These are phyloP conservation scores for Cruciata laevipes DNA, from an alignment of 257 asterid species.

Conservation along the genomic window DNA sequence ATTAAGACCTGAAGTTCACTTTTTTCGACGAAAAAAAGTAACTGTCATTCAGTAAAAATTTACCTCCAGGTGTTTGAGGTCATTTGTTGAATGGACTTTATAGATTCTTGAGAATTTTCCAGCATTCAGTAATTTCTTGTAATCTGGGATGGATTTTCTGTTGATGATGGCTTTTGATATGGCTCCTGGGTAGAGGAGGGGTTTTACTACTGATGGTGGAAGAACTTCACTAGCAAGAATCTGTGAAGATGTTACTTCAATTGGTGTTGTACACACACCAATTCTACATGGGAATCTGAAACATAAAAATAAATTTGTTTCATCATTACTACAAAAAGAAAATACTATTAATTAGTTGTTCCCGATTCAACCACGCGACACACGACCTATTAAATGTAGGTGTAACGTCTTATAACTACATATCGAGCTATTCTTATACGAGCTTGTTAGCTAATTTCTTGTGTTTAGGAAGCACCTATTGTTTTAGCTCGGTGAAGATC, in stretches of 20 bases:
- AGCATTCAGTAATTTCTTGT: conserved; percentile 24
- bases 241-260: conserved; percentile 43
- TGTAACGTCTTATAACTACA: too few species aligned
- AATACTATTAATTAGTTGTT: neutral
- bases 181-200: conserved; percentile 59
- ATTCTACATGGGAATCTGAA: conserved; percentile 52
- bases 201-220: conserved; percentile 33
- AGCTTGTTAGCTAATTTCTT: too few species aligned
- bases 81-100: conserved; percentile 16
- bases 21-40: neutral
- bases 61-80: conserved; percentile 59
- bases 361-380: too few species aligned
- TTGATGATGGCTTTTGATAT: conserved; percentile 26
- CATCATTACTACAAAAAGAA: neutral
- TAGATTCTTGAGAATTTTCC: conserved; percentile 24
- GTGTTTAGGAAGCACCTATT: too few species aligned
- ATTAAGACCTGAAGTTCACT: neutral
- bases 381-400: too few species aligned
- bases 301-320: neutral
- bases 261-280: conserved; percentile 45
- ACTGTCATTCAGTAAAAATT: neutral
- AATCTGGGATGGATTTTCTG: conserved; percentile 30
- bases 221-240: conserved; percentile 31
- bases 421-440: too few species aligned
- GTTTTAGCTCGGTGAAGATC: too few species aligned